Base-by-base conservation (phyloP, 805 yeast genomes). In the Zygoascus bituminiphila region DNA sequence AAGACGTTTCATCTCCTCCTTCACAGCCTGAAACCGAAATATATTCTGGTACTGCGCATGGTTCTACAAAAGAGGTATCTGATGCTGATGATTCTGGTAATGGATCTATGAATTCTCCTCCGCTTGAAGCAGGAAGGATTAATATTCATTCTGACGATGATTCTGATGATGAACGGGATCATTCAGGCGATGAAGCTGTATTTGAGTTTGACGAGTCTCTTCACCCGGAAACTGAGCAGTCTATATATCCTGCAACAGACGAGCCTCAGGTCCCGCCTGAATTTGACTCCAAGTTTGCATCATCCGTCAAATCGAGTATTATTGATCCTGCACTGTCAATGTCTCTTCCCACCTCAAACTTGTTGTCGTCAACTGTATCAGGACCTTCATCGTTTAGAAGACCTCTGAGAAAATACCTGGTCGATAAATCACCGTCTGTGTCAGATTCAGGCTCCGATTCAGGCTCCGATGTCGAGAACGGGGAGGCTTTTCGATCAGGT, bases 181-280 rank as follows among this genome's bases (percentile, higher is more conserved):
- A 53, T n/a, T 49, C 31, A 12, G 36, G 35, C 21, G 50, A 43
- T n/a, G 51, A 45, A 9, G 45, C 48, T 15, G 43, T 56, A 41
- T 56, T 56, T 44, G 54, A 56, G 42, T 56, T 56, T 23, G 59
- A 56, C 46, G 59, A 56, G 26, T 42, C 56, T 31, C 48, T 53
- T 4, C 51, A 45, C 1, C 41, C 48, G 9, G 47, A 46, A 8
- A 46, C 35, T 15, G 33, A 29, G 10, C 33, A 29, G 4, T 12
- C 33, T 12, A 21, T 47, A 25, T 17, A 21, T 25, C 48, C 45
- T 12, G 14, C 20, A 17, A 31, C 45, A 12, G 17, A 17, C 10
- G 5, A 15, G 5, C n/a, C 12, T 3, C 24, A 21, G 23, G n/a
- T 29, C 14, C 40, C 42, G 14, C 10, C 42, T 15, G 44, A 41